A percentile compares a stretch with the other conserved stretches of the same genome.
These are phyloP conservation scores for Termitomyces sp. DNA, from an alignment of 768 basidiomycete genomes.

Conservation along the genomic window DNA sequence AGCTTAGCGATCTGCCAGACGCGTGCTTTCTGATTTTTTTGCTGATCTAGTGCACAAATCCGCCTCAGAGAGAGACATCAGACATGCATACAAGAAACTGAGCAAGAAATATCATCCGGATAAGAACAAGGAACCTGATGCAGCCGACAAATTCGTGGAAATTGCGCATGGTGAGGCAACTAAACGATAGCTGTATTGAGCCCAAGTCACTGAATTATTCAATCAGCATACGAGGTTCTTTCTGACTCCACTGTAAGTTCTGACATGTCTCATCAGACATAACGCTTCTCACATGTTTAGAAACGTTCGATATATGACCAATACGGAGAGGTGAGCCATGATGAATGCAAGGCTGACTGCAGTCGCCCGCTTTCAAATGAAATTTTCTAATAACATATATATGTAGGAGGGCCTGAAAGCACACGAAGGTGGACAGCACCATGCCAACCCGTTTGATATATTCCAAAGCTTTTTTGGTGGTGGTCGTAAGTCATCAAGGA, in stretches of 20 bases:
- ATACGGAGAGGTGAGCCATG: slow-evolving; percentile 73
- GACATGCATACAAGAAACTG: slow-evolving; percentile 87
- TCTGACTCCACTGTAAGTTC: slow-evolving; percentile 72
- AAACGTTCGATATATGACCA: slow-evolving; percentile 94
- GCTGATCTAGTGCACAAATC: slow-evolving; percentile 54
- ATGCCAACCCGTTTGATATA: slow-evolving; percentile 90
- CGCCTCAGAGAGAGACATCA: slow-evolving; percentile 85
- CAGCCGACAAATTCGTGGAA: slow-evolving; percentile 86
- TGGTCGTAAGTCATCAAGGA: slow-evolving; percentile 49
- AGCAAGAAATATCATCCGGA: slow-evolving; percentile 92
- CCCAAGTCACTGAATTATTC: background rate
- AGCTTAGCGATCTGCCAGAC: slow-evolving; percentile 8
- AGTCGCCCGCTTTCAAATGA: background rate
- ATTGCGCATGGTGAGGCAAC: slow-evolving; percentile 74
- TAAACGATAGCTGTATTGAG: background rate
- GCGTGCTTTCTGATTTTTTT: slow-evolving; percentile 20
- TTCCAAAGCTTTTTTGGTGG: slow-evolving; percentile 94
- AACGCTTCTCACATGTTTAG: slow-evolving; percentile 33
- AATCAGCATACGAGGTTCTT: slow-evolving; percentile 87
- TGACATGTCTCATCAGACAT: background rate
- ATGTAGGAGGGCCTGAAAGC: slow-evolving; percentile 84
- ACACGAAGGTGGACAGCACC: slow-evolving; percentile 81
- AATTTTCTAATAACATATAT: background rate
- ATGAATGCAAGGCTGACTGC: background rate
- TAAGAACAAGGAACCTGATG: slow-evolving; percentile 84